Conservation (phyloP, 2,329 filamentous ascomycete species). For the Penicillium sp. region DNA sequence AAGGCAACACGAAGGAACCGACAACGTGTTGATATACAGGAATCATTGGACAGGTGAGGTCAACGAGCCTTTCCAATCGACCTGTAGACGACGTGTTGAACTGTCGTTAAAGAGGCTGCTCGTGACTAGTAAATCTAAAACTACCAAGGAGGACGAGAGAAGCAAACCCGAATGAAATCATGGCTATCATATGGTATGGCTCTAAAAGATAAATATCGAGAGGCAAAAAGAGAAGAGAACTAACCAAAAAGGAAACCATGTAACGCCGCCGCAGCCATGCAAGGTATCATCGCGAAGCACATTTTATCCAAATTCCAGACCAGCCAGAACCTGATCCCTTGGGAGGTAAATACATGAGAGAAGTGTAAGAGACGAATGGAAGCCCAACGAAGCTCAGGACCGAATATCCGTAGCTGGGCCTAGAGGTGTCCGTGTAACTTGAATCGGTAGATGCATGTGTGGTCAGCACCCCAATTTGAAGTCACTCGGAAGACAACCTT, state of each 20-base stretch:
- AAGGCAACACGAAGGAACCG: neutral
- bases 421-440: slow-evolving; percentile 41
- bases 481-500: slow-evolving; percentile 42
- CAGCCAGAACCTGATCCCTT: neutral
- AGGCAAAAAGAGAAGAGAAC: neutral
- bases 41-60: neutral
- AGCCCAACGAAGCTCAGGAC: neutral
- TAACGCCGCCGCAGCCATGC: slow-evolving; percentile 17
- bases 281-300: slow-evolving; percentile 20
- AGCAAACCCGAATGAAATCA: neutral
- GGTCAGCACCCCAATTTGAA: slow-evolving; percentile 43
- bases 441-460: slow-evolving; percentile 48
- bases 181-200: slow-evolving; percentile 3
- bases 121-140: neutral
- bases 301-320: slow-evolving; percentile 4
- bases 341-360: slow-evolving; percentile 1
- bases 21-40: neutral
- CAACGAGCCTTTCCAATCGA: neutral
- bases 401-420: neutral
- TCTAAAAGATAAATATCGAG: neutral
- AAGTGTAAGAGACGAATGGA: neutral
- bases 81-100: too few relatives aligned
- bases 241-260: neutral
- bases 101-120: neutral
- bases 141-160: neutral